These are phyloP conservation scores for Fonsecaea pedrosoi DNA, from an alignment of 2,329 filamentous ascomycete genomes.

Conservation along the genomic window DNA sequence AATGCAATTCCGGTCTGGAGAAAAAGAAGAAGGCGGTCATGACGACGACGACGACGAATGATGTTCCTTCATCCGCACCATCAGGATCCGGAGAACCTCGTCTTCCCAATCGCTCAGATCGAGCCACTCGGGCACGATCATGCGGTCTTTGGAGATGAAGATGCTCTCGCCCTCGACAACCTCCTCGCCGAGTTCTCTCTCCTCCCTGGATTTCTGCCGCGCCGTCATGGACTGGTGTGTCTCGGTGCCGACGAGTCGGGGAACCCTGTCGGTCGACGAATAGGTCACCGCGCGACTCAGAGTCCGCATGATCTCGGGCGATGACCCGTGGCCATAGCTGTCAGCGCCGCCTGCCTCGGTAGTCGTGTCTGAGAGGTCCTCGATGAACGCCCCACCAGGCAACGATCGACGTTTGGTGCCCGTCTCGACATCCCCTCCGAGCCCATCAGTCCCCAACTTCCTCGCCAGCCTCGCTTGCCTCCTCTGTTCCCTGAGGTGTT, in stretches of 20 bases:
- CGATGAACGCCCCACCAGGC: neutral
- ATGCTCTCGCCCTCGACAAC: slow-evolving; percentile 22
- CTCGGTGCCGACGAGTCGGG: neutral
- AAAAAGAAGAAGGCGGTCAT: neutral
- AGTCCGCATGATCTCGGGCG: neutral
- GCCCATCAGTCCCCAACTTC: neutral
- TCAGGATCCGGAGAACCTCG: slow-evolving; percentile 35
- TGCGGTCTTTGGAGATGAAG: slow-evolving; percentile 26
- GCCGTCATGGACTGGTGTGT: neutral
- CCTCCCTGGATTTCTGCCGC: neutral
- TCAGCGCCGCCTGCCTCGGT: neutral
- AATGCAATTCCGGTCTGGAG: neutral
- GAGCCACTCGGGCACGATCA: slow-evolving; percentile 36
- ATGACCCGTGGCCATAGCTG: slow-evolving; percentile 2
- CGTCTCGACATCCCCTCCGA: slow-evolving; percentile 23
- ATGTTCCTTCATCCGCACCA: slow-evolving; percentile 30
- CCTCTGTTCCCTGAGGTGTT: slow-evolving; percentile 26
- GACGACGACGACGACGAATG: no score
- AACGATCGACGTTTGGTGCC: neutral
- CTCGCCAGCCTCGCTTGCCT: slow-evolving; percentile 6
- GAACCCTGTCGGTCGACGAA: slow-evolving; percentile 16
- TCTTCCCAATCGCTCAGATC: slow-evolving; percentile 34
- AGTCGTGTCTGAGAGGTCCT: slow-evolving; percentile 23
- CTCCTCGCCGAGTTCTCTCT: neutral
- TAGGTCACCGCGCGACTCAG: slow-evolving; percentile 14